Conservation (phyloP, 176 grass and related monocot species). For the Luzula sylvatica region DNA sequence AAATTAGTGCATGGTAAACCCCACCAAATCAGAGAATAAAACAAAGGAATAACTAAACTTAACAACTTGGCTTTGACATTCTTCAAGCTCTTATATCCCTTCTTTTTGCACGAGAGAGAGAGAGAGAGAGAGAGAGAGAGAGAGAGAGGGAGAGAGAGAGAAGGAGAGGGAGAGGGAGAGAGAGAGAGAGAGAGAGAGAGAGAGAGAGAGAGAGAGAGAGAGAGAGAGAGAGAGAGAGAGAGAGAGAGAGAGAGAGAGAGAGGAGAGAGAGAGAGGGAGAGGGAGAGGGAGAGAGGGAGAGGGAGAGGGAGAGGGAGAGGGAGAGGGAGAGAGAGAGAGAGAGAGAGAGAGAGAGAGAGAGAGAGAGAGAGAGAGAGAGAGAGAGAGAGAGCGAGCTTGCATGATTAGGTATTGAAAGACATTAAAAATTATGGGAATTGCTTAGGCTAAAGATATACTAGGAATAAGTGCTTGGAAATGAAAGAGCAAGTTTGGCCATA, state of each 20-base stretch:
- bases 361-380: background rate
- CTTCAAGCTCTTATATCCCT: conserved; percentile 3
- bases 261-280: too few relatives aligned
- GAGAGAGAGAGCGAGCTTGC: conserved; percentile 1
- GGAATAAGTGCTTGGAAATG: conserved; percentile 74
- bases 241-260: background rate
- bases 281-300: background rate
- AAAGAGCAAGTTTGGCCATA: conserved; percentile 17
- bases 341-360: background rate
- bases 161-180: background rate
- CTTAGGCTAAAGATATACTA: conserved; percentile 48
- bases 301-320: background rate
- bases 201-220: background rate
- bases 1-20: conserved; percentile 12
- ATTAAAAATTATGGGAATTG: conserved; percentile 15
- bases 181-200: background rate
- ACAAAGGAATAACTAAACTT: conserved; percentile 8
- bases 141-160: background rate
- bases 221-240: background rate
- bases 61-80: conserved; percentile 28
- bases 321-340: background rate
- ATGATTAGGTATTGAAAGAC: conserved; percentile 23
- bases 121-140: background rate
- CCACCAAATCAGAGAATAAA: conserved; percentile 24
- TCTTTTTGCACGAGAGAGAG: background rate